Conservation (phyloP, 345 rosid species). For the Leavenworthia alabamica region DNA sequence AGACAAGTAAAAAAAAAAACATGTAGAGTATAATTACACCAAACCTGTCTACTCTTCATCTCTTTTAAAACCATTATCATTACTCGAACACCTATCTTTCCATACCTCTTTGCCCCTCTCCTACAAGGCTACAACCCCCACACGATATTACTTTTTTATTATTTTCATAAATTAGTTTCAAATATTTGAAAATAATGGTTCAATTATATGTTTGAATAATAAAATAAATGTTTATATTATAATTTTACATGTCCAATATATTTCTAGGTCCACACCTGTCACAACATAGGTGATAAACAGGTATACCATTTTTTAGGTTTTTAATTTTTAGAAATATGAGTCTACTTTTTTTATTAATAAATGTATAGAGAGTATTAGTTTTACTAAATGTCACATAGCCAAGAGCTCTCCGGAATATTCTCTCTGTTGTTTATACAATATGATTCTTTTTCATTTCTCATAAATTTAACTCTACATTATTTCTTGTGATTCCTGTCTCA, state of each 20-base stretch:
- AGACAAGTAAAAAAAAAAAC: slow-evolving; percentile 32
- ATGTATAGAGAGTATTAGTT: background rate
- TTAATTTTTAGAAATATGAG: background rate
- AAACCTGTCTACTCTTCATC: slow-evolving; percentile 28
- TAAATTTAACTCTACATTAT: slow-evolving; percentile 20
- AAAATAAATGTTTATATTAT: too few relatives aligned
- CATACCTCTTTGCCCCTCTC: slow-evolving; percentile 26
- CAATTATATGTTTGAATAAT: too few relatives aligned
- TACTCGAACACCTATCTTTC: slow-evolving; percentile 12
- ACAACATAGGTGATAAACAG: background rate
- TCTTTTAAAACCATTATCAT: slow-evolving; percentile 21
- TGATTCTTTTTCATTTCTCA: background rate
- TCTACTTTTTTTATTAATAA: background rate
- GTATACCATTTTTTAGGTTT: background rate
- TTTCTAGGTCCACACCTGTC: too few relatives aligned
- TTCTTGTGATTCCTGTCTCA: slow-evolving; percentile 27
- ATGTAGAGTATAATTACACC: slow-evolving; percentile 20
- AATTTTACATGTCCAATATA: too few relatives aligned
- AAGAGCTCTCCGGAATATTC: background rate
- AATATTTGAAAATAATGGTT: slow-evolving; percentile 1
- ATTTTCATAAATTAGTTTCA: background rate
- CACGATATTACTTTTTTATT: slow-evolving; percentile 5
- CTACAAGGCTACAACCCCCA: slow-evolving; percentile 10
- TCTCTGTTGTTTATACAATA: background rate
- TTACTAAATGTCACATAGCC: background rate